phyloP scores from a whole-genome alignment of 192 early-diverging fungal genomes.

The Ambispora gerdemannii region DNA sequence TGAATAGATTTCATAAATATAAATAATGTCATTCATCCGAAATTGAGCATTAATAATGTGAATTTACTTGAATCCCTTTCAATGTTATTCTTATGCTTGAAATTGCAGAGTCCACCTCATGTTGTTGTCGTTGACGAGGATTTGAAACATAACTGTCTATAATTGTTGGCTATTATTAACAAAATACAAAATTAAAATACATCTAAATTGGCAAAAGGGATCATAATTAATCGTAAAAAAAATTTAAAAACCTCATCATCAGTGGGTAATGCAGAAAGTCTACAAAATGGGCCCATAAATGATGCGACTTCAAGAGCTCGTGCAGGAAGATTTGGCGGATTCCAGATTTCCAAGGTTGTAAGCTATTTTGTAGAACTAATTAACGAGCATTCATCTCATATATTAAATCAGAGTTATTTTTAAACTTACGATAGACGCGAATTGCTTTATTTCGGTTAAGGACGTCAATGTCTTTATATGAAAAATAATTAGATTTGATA shows the following conservation, averaged over 20 bases:
- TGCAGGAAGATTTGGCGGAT: constrained; percentile 52
- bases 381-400: no score
- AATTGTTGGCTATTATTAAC: constrained; percentile 44
- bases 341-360: constrained; percentile 47
- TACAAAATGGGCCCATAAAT: constrained; percentile 76
- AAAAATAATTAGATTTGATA: constrained; percentile 10
- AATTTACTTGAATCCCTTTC: constrained; percentile 50
- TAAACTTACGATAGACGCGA: constrained; percentile 46
- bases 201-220: neutral
- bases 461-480: constrained; percentile 44
- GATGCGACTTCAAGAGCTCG: constrained; percentile 58
- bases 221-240: neutral
- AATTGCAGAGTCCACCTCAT: constrained; percentile 55
- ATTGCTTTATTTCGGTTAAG: constrained; percentile 53
- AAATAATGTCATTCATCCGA: neutral
- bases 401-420: no score
- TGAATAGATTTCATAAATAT: neutral
- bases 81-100: constrained; percentile 57
- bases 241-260: constrained; percentile 36
- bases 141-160: constrained; percentile 49
- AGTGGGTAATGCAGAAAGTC: constrained; percentile 49
- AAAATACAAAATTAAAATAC: constrained; percentile 29
- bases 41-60: neutral
- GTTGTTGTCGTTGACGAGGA: constrained; percentile 47
- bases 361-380: no score